Evolutionary conservation across 1,139 yeast genomes (phyloP).

Genomic region (Williopsis jadinii): DNA sequence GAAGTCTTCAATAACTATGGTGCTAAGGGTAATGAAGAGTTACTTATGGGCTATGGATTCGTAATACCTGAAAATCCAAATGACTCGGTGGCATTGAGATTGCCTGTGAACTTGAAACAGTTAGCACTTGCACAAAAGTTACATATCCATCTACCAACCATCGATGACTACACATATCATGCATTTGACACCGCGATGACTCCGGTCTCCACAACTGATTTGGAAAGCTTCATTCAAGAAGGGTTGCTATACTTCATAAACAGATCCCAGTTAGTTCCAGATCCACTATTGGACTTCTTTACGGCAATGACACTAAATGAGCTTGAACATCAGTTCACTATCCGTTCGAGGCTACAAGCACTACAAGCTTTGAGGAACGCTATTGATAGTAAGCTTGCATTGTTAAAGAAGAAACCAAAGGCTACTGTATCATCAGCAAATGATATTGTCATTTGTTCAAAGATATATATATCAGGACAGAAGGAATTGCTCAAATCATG

Average conservation of each 20-base stretch:
- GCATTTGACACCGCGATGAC: constrained; percentile 25
- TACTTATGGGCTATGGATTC: constrained; percentile 55
- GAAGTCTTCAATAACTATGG: constrained; percentile 81
- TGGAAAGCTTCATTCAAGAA: constrained; percentile 5
- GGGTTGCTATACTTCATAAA: constrained; percentile 20
- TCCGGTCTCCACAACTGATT: background rate
- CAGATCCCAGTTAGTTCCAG: constrained; percentile 21
- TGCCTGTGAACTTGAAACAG: constrained; percentile 34
- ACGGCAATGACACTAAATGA: constrained; percentile 22
- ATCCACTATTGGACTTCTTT: constrained; percentile 24
- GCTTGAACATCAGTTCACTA: constrained; percentile 22
- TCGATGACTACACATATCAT: constrained; percentile 31
- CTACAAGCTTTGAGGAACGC: constrained; percentile 20
- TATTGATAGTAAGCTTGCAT: constrained; percentile 12
- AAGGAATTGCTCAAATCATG: constrained; percentile 11
- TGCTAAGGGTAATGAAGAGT: constrained; percentile 75
- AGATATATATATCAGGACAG: constrained; percentile 18
- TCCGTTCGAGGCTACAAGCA: constrained; percentile 29
- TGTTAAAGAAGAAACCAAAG: constrained; percentile 4
- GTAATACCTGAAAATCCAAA: constrained; percentile 41
- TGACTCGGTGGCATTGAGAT: constrained; percentile 56
- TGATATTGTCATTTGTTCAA: constrained; percentile 7
- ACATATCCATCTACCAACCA: constrained; percentile 21
- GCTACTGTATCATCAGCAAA: constrained; percentile 1
- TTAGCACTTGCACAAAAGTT: constrained; percentile 14